phyloP scores from a whole-genome alignment of 1,284 basidiomycete genomes.

The Cryptococcus sp. region DNA sequence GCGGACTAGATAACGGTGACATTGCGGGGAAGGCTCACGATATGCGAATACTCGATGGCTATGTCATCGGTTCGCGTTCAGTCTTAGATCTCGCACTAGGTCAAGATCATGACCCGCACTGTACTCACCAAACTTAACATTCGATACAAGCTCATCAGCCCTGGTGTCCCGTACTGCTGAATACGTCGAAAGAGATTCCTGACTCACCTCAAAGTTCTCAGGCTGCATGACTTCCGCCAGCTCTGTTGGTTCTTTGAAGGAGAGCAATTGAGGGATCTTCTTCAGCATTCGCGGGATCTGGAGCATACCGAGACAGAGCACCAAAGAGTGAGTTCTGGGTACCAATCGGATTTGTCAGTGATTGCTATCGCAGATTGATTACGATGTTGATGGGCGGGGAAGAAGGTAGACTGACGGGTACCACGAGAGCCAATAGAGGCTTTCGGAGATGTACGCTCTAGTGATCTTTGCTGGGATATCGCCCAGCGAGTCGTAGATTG shows the following conservation, averaged over 20 bases:
- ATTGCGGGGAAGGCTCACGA: constrained; percentile 20
- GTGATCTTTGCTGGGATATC: constrained; percentile 36
- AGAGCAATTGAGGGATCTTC: constrained; percentile 15
- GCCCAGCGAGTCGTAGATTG: constrained; percentile 27
- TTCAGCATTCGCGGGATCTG: constrained; percentile 31
- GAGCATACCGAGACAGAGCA: constrained; percentile 29
- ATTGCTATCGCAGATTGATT: not conserved
- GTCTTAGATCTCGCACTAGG: too few species aligned
- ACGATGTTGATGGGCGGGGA: not conserved
- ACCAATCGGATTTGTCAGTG: not conserved
- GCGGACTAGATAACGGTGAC: not conserved
- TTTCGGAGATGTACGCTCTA: constrained; percentile 41
- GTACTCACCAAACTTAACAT: constrained; percentile 15
- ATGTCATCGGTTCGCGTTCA: too few species aligned
- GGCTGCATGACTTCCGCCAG: constrained; percentile 23
- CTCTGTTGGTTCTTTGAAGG: constrained; percentile 17
- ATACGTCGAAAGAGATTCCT: not conserved
- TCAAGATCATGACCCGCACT: not conserved
- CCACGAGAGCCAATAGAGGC: constrained; percentile 43
- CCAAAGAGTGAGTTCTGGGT: constrained; percentile 27
- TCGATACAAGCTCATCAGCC: not conserved
- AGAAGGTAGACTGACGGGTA: constrained; percentile 31
- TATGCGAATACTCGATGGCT: constrained; percentile 41
- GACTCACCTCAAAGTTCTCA: constrained; percentile 31
- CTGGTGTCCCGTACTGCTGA: not conserved